These are phyloP conservation scores for Linnemannia exigua DNA, from an alignment of 192 early-diverging fungal genomes.

Conservation along the genomic window DNA sequence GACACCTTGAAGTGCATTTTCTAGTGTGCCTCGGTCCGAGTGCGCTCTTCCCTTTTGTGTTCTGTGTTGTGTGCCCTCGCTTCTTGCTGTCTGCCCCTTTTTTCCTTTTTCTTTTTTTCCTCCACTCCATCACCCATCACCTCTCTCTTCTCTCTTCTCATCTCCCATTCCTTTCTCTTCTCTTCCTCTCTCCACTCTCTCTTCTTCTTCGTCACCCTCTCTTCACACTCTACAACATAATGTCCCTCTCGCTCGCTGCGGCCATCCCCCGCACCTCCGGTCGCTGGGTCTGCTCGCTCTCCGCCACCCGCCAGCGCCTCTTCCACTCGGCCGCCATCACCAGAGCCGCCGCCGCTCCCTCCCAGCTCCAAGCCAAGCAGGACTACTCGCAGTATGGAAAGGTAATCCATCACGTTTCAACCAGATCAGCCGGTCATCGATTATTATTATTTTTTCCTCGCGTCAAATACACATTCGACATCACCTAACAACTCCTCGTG, in stretches of 20 bases:
- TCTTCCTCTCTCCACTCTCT: not conserved
- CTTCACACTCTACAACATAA: constrained; percentile 15
- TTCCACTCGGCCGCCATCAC: constrained; percentile 37
- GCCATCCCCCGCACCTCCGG: constrained; percentile 51
- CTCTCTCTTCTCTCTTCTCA: constrained; percentile 12
- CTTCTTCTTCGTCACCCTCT: not conserved
- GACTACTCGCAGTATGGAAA: constrained; percentile 57
- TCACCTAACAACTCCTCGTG: not conserved
- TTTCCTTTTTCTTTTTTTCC: constrained; percentile 2
- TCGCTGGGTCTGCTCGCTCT: constrained; percentile 54
- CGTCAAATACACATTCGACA: not conserved
- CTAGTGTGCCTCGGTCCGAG: not conserved
- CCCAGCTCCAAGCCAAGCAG: constrained; percentile 24
- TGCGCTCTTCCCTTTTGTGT: not conserved
- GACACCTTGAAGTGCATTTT: not conserved
- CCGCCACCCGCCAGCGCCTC: constrained; percentile 56
- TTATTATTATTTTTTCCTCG: not conserved
- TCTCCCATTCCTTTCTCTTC: not conserved
- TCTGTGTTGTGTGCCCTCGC: not conserved
- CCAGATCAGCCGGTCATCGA: not conserved
- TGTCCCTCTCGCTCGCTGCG: constrained; percentile 55
- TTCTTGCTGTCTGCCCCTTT: not conserved
- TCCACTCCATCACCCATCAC: not conserved
- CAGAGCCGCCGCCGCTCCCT: constrained; percentile 23
- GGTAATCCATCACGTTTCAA: constrained; percentile 32